These are phyloP conservation scores for Parachaetomium inaequale DNA, from an alignment of 495 filamentous ascomycete genomes.

Conservation along the genomic window DNA sequence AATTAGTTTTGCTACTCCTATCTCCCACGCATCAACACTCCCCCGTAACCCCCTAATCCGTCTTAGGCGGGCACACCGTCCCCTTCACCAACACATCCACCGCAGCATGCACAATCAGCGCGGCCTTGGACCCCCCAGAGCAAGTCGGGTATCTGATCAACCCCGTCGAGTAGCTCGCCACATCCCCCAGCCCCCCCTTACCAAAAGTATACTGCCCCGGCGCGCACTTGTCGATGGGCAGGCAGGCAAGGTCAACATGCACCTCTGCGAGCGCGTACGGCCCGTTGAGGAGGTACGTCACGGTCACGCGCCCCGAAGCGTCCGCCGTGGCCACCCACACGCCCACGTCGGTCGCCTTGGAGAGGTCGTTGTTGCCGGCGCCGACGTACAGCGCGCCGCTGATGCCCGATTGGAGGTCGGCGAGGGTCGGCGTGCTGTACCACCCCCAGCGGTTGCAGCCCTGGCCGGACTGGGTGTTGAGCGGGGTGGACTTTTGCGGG, in stretches of 20 bases:
- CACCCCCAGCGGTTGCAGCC: conserved; percentile 30
- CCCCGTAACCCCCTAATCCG: background rate
- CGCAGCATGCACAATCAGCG: conserved; percentile 19
- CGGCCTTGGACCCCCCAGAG: conserved; percentile 4
- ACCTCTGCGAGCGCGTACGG: conserved; percentile 22
- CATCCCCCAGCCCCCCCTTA: background rate
- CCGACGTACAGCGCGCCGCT: conserved; percentile 27
- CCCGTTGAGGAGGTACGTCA: conserved; percentile 22
- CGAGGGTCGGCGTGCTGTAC: conserved; percentile 24
- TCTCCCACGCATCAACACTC: background rate
- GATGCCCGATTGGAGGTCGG: conserved; percentile 24
- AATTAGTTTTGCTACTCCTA: background rate
- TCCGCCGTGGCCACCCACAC: conserved; percentile 21
- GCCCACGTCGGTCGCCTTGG: conserved; percentile 26
- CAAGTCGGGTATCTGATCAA: conserved; percentile 18
- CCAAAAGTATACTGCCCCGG: conserved; percentile 27
- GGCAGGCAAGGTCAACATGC: conserved; percentile 22
- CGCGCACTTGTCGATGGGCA: conserved; percentile 23
- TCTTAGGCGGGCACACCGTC: background rate
- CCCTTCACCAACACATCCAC: background rate
- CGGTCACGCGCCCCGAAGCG: conserved; percentile 17
- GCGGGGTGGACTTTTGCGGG: conserved; percentile 7
- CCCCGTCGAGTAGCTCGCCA: conserved; percentile 1
- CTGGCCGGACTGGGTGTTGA: conserved; percentile 20
- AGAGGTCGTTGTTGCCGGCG: conserved; percentile 31